Conservation (phyloP, 805 yeast genomes). For the Lipomyces lipofer region DNA sequence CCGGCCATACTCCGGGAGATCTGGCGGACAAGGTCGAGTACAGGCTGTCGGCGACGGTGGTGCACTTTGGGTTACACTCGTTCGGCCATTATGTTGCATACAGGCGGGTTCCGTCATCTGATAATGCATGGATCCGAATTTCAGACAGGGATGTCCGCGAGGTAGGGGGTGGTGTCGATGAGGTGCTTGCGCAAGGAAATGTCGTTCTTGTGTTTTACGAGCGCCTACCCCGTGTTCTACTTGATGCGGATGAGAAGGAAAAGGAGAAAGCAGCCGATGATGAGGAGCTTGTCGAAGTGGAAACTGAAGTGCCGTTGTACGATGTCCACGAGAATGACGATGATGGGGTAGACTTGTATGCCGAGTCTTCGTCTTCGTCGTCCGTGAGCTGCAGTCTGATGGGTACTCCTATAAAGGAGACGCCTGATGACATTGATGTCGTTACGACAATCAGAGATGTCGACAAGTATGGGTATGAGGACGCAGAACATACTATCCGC, state of each 20-base stretch:
- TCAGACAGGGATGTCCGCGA: slow-evolving; percentile 85
- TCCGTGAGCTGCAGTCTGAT: slow-evolving; percentile 1
- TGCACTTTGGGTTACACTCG: slow-evolving; percentile 93
- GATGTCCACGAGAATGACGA: slow-evolving; percentile 7
- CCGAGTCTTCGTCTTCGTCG: slow-evolving; percentile 13
- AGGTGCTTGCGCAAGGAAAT: slow-evolving; percentile 79
- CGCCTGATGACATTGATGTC: not conserved
- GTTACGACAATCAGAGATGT: too few species aligned
- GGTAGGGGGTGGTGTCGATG: slow-evolving; percentile 73
- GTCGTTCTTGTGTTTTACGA: slow-evolving; percentile 91
- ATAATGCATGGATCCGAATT: slow-evolving; percentile 93
- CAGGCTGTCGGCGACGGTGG: slow-evolving; percentile 76
- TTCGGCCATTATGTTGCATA: slow-evolving; percentile 94
- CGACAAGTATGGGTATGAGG: too few species aligned
- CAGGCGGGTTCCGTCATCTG: slow-evolving; percentile 53
- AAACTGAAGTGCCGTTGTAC: slow-evolving; percentile 4
- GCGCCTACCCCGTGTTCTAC: not conserved
- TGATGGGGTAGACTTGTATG: slow-evolving; percentile 2
- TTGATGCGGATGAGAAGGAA: not conserved
- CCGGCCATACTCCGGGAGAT: not conserved
- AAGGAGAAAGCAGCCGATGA: not conserved
- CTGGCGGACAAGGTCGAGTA: slow-evolving; percentile 45
- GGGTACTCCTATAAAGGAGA: not conserved
- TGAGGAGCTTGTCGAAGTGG: not conserved
- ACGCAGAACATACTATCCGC: too few species aligned